Evolutionary conservation across 2,329 filamentous ascomycete genomes (phyloP), one percentile per base, ranked within the genome.

Genomic region (Sporothrix dimorphospora): DNA sequence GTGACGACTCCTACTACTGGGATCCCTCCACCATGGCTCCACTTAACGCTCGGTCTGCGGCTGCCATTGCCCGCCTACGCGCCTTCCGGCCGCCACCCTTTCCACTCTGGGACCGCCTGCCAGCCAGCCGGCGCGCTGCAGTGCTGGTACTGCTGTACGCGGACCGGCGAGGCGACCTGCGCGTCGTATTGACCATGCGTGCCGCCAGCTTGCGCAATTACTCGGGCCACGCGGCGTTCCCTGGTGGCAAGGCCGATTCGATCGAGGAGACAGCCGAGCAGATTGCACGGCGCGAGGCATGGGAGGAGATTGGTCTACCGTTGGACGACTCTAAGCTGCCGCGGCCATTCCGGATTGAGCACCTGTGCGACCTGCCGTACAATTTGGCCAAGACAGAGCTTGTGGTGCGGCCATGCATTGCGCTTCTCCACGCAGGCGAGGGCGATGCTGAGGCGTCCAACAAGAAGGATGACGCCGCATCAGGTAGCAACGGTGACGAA

Each of bases 281-380:
- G 78, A 97, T 94, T 69, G 94, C 95, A 9, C 89, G 95, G 27
- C 89, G 95, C 75, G 95, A 98, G 84, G 94, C 95, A 0, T 92
- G 88, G 80, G 95, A 98, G 80, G 95, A 98, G 80, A 97, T 98
- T 75, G 95, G 95, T 1, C 89, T 98, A 2, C 93, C 95, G 1
- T 85, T 91, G 78, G 86, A 90, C 76, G 89, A 94, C 78, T 77
- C 80, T 72, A 88, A 88, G 73, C 86, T 97, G 40, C 93, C 93
- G 1, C 83, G 85, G 14, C 93, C 93, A 0, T 98, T 97, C 82
- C 86, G 86, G 71, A 91, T 98, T 76, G 94, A 98, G 81, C 91
- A 96, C 78, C 88, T 98, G 57, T 97, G 94, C 82, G 88, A 92
- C 79, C 86, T 98, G 2, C 95, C 95, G 34, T 89, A 89, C 71